Conservation (phyloP, 2,329 filamentous ascomycete species). For the Paraconiothyrium brasiliense region DNA sequence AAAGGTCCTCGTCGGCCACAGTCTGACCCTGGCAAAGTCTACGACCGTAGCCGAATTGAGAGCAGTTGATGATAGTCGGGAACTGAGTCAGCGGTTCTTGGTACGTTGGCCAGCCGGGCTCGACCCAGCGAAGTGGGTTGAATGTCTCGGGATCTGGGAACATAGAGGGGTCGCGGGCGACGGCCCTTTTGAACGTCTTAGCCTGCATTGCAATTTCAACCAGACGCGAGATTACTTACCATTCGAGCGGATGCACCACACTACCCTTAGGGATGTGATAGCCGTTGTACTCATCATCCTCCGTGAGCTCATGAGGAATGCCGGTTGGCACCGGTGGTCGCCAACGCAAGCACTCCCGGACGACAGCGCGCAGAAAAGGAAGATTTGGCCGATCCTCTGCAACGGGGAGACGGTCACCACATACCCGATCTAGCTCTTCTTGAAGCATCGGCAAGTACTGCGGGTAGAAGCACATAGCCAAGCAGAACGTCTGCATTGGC, state of each 20-base stretch:
- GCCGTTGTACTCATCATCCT: slow-evolving; percentile 66
- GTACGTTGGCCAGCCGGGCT: slow-evolving; percentile 62
- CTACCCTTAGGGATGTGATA: slow-evolving; percentile 67
- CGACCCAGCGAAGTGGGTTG: slow-evolving; percentile 69
- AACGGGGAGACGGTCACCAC: slow-evolving; percentile 48
- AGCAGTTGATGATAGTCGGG: slow-evolving; percentile 63
- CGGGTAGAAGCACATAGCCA: slow-evolving; percentile 58
- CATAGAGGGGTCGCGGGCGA: slow-evolving; percentile 61
- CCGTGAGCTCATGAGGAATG: slow-evolving; percentile 64
- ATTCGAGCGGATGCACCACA: slow-evolving; percentile 55
- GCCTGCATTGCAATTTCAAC: slow-evolving; percentile 8
- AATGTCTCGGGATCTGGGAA: slow-evolving; percentile 75
- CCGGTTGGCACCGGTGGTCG: slow-evolving; percentile 55
- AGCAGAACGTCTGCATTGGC: slow-evolving; percentile 58
- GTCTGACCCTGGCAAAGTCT: slow-evolving; percentile 56
- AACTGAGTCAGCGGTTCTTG: slow-evolving; percentile 61
- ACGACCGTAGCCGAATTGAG: slow-evolving; percentile 65
- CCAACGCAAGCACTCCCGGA: slow-evolving; percentile 55
- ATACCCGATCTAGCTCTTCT: slow-evolving; percentile 53
- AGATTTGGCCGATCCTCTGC: slow-evolving; percentile 51
- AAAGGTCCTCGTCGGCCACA: slow-evolving; percentile 54
- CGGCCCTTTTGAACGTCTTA: slow-evolving; percentile 52
- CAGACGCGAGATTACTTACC: slow-evolving; percentile 38
- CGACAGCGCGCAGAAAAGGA: slow-evolving; percentile 51
- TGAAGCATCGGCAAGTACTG: slow-evolving; percentile 54